These are phyloP conservation scores for Pythium periplocum DNA, from an alignment of 352 stramenopile genomes.

Conservation along the genomic window DNA sequence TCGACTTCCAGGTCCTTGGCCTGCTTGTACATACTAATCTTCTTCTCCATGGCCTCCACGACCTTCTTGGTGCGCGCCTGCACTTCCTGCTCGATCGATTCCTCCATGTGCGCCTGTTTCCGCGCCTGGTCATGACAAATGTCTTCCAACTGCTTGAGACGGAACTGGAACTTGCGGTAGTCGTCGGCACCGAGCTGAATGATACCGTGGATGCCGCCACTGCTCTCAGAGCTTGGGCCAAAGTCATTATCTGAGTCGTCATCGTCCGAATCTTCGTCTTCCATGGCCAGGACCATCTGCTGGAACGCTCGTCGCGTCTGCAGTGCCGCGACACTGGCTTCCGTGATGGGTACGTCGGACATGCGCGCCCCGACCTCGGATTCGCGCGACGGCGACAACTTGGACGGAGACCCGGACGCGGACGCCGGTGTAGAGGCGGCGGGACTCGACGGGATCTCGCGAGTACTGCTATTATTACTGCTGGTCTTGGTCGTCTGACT, in stretches of 20 bases:
- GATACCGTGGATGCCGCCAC: constrained; percentile 19
- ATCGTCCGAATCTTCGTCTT: constrained; percentile 64
- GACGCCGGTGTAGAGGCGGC: constrained; percentile 2
- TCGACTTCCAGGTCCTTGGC: constrained; percentile 77
- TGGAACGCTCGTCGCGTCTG: constrained; percentile 79
- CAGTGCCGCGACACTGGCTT: constrained; percentile 58
- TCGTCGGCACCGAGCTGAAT: constrained; percentile 63
- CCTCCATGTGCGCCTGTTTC: constrained; percentile 69
- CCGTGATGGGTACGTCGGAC: constrained; percentile 40
- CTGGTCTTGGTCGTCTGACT: too few relatives aligned
- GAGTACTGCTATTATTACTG: not conserved
- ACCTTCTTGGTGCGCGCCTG: constrained; percentile 54
- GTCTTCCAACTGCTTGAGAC: constrained; percentile 72
- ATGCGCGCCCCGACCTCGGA: not conserved
- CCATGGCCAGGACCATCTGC: constrained; percentile 80
- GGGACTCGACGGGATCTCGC: not conserved
- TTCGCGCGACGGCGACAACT: not conserved
- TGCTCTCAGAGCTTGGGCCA: constrained; percentile 13
- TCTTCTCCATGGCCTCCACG: constrained; percentile 73
- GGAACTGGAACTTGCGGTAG: constrained; percentile 82
- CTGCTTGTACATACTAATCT: constrained; percentile 84
- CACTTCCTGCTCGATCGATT: constrained; percentile 77
- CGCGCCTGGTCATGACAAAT: constrained; percentile 60
- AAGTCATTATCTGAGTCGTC: constrained; percentile 51
- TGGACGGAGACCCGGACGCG: not conserved